These are phyloP conservation scores for Ceratopteris richardii DNA, from an alignment of 75 land plant genomes.

Conservation along the genomic window DNA sequence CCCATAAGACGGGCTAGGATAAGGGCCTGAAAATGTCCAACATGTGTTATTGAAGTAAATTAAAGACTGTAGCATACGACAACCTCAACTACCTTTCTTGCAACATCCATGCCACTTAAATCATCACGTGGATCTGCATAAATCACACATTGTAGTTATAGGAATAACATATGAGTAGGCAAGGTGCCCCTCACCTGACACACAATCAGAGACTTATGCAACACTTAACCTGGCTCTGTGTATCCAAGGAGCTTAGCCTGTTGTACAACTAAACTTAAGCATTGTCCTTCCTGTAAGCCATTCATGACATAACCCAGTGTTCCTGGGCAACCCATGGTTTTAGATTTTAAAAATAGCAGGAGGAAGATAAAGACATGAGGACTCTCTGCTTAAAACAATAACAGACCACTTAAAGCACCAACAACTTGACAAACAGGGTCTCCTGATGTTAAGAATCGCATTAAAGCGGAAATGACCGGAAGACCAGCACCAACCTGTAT, in stretches of 20 bases:
- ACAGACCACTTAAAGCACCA: conserved; percentile 69
- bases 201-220: background rate
- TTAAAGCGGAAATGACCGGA: conserved; percentile 56
- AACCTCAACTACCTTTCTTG: conserved; percentile 57
- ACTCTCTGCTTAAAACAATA: background rate
- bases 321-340: conserved; percentile 28
- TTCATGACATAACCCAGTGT: conserved; percentile 83
- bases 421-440: conserved; percentile 47
- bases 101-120: conserved; percentile 88
- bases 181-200: background rate
- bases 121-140: conserved; percentile 85
- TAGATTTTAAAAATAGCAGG: background rate
- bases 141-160: too few relatives aligned
- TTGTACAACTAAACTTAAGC: conserved; percentile 58
- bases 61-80: background rate
- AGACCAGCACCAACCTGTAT: conserved; percentile 90
- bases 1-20: conserved; percentile 72
- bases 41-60: conserved; percentile 1
- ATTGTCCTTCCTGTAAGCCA: conserved; percentile 62
- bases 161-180: conserved; percentile 1
- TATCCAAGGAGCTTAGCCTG: conserved; percentile 64
- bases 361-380: background rate
- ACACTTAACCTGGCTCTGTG: conserved; percentile 75
- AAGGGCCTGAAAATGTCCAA: conserved; percentile 45
- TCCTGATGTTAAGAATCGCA: conserved; percentile 53